A percentile compares a stretch with the other conserved stretches of the same genome.
Evolutionary conservation across 2,329 filamentous ascomycete genomes (phyloP).

Genomic region (Aspergillus costaricaensis): DNA sequence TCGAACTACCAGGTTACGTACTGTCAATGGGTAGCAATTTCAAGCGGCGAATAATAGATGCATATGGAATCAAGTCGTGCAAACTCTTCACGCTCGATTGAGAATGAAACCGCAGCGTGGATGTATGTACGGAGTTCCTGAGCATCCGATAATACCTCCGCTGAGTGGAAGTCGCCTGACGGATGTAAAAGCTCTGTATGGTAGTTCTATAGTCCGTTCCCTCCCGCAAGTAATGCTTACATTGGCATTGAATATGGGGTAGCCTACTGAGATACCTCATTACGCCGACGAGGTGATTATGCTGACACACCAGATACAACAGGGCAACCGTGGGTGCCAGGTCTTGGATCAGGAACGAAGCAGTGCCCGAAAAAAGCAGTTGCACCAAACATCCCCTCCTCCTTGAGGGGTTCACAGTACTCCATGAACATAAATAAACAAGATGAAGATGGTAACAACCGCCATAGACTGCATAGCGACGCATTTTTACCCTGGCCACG

Average conservation of each 20-base stretch:
- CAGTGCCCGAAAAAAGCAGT: neutral
- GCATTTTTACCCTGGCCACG: conserved; percentile 8
- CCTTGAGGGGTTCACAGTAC: neutral
- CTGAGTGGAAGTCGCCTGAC: neutral
- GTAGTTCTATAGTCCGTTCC: neutral
- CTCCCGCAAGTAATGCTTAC: neutral
- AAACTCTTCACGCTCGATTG: neutral
- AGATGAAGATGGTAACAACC: neutral
- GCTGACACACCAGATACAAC: neutral
- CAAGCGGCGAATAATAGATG: neutral
- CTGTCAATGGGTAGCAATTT: neutral
- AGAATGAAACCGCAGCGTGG: neutral
- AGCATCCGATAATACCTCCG: neutral
- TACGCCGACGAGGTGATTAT: neutral
- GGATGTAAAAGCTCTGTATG: neutral
- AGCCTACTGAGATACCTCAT: neutral
- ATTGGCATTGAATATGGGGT: neutral
- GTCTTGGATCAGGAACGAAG: neutral
- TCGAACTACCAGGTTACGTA: neutral
- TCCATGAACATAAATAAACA: conserved; percentile 2
- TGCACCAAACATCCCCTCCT: neutral
- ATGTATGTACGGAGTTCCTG: neutral
- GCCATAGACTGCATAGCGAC: neutral
- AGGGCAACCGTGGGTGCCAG: neutral
- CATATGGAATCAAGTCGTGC: neutral